phyloP scores from a whole-genome alignment of 1,284 basidiomycete genomes.

The Marasmius fiardii region DNA sequence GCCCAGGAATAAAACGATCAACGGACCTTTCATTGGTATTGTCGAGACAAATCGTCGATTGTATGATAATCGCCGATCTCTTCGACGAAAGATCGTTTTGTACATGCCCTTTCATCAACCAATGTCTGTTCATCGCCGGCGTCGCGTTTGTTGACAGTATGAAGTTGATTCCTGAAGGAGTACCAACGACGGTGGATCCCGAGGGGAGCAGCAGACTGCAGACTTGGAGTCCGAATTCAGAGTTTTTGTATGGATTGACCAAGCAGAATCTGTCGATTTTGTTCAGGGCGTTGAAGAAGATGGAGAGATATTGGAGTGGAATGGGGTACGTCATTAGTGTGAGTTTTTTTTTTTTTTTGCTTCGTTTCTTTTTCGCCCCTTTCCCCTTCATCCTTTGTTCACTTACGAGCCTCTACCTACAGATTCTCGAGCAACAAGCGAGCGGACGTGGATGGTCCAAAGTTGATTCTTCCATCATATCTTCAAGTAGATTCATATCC shows the following conservation, averaged over 20 bases:
- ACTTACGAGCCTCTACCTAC: no score
- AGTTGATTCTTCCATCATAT: slow-evolving; percentile 6
- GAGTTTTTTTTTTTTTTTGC: background rate
- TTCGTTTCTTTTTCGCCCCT: background rate
- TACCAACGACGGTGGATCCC: no score
- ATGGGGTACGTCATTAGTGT: slow-evolving; percentile 9
- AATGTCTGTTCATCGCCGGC: slow-evolving; percentile 12
- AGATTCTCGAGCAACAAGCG: slow-evolving; percentile 9
- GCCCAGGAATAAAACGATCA: slow-evolving; percentile 4
- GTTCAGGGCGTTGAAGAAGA: slow-evolving; percentile 9
- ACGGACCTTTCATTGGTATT: slow-evolving; percentile 5
- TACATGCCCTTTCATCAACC: slow-evolving; percentile 7
- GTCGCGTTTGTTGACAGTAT: slow-evolving; percentile 7
- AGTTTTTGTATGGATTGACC: slow-evolving; percentile 4
- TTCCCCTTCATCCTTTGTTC: no score
- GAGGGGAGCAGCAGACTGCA: background rate
- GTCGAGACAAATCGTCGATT: slow-evolving; percentile 9
- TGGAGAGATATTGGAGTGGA: slow-evolving; percentile 11
- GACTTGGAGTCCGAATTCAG: background rate
- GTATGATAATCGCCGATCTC: slow-evolving; percentile 7
- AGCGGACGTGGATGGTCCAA: slow-evolving; percentile 10
- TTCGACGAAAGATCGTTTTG: slow-evolving; percentile 8
- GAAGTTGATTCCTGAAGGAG: no score
- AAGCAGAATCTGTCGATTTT: slow-evolving; percentile 8
- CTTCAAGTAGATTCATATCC: slow-evolving; percentile 5